A percentile compares a stretch with the other conserved stretches of the same genome.
These are phyloP conservation scores for Kwoniella sp. DNA, from an alignment of 768 basidiomycete species.

Conservation along the genomic window DNA sequence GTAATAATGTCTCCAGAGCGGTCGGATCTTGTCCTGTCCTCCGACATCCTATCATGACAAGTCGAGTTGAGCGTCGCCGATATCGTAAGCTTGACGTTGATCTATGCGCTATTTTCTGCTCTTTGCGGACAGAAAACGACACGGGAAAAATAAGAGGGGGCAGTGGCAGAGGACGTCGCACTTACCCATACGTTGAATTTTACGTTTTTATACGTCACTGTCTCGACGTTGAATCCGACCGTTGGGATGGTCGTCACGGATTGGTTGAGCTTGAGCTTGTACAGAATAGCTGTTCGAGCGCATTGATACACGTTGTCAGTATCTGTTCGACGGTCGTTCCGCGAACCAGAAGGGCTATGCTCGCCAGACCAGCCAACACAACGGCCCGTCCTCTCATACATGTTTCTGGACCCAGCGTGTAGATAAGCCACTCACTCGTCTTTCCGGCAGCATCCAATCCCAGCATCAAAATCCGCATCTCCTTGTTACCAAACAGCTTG, in stretches of 20 bases:
- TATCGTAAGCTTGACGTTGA: too few relatives aligned
- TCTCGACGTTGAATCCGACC: slow-evolving; percentile 98
- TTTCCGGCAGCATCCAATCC: slow-evolving; percentile 98
- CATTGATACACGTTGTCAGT: too few relatives aligned
- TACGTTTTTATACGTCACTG: slow-evolving; percentile 96
- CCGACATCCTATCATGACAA: slow-evolving; percentile 89
- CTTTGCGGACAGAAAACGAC: too few relatives aligned
- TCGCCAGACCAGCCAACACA: too few relatives aligned
- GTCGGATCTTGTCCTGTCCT: slow-evolving; percentile 99
- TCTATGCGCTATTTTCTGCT: too few relatives aligned
- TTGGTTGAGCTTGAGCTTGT: slow-evolving; percentile 98
- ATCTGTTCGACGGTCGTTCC: too few relatives aligned
- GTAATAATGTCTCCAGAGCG: slow-evolving; percentile 98
- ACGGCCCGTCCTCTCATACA: too few relatives aligned
- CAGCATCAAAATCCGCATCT: slow-evolving; percentile 96
- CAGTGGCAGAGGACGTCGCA: too few relatives aligned
- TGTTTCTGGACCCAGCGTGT: too few relatives aligned
- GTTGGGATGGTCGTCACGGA: slow-evolving; percentile 98
- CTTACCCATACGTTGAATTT: slow-evolving; percentile 59
- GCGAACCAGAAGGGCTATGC: too few relatives aligned
- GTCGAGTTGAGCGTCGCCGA: too few relatives aligned
- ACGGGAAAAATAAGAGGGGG: too few relatives aligned
- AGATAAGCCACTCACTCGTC: slow-evolving; percentile 72
- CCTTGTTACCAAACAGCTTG: slow-evolving; percentile 96
- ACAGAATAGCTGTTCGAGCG: slow-evolving; percentile 88